These are phyloP conservation scores for Trichoderma gamsii DNA, from an alignment of 495 filamentous ascomycete species.

Conservation along the genomic window DNA sequence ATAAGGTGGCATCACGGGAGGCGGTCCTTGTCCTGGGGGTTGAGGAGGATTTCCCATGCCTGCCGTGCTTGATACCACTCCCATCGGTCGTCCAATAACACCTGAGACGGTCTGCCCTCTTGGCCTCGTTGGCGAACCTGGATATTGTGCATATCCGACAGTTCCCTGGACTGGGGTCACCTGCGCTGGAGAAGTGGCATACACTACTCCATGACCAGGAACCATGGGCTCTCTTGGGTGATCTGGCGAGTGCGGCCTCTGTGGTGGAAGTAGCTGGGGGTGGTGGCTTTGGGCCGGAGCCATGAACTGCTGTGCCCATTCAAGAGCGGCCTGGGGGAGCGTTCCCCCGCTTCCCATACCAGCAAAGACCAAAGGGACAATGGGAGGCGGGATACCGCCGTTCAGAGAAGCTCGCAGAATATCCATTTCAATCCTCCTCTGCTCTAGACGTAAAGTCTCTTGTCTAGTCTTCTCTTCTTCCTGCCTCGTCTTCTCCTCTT, in stretches of 20 bases:
- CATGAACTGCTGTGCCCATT: slow-evolving; percentile 70
- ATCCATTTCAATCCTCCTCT: slow-evolving; percentile 58
- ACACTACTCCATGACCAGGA: neutral
- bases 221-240: slow-evolving; percentile 33
- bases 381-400: slow-evolving; percentile 74
- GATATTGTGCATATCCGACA: slow-evolving; percentile 14
- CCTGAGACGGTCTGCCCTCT: slow-evolving; percentile 29
- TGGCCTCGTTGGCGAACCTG: slow-evolving; percentile 26
- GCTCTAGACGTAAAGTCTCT: slow-evolving; percentile 69
- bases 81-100: slow-evolving; percentile 24
- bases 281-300: slow-evolving; percentile 44
- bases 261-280: slow-evolving; percentile 46
- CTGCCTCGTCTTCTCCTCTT: slow-evolving; percentile 78
- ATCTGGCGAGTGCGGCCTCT: slow-evolving; percentile 41
- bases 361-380: slow-evolving; percentile 86
- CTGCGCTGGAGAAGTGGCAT: slow-evolving; percentile 1
- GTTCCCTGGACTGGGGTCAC: neutral
- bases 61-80: slow-evolving; percentile 17
- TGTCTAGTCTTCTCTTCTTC: slow-evolving; percentile 87
- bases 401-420: slow-evolving; percentile 77
- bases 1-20: slow-evolving; percentile 23
- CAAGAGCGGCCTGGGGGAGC: slow-evolving; percentile 49
- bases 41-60: neutral
- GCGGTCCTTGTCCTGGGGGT: slow-evolving; percentile 16
- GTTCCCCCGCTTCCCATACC: slow-evolving; percentile 67